Evolutionary conservation across 768 basidiomycete genomes (phyloP).

Genomic region (Termitomyces sp.): DNA sequence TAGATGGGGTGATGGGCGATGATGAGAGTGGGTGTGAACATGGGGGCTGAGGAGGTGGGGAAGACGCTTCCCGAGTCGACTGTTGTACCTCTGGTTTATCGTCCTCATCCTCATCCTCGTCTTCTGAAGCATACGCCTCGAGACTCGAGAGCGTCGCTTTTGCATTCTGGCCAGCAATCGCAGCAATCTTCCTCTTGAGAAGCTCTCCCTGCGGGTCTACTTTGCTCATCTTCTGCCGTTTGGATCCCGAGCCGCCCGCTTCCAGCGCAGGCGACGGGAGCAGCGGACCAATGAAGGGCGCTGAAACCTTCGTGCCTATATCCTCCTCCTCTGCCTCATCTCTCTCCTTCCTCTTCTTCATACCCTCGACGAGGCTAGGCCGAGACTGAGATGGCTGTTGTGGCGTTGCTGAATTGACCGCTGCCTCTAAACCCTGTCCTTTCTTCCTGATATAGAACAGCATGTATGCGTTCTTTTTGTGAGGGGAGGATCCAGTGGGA

Average conservation of each 20-base stretch:
- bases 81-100: slow-evolving; percentile 14
- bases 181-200: slow-evolving; percentile 50
- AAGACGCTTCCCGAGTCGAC: slow-evolving; percentile 9
- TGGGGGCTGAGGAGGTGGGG: slow-evolving; percentile 12
- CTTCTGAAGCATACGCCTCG: slow-evolving; percentile 24
- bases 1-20: slow-evolving; percentile 25
- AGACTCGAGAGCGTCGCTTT: slow-evolving; percentile 17
- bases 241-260: slow-evolving; percentile 14
- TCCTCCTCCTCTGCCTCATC: slow-evolving; percentile 44
- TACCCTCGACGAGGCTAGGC: slow-evolving; percentile 40
- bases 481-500: slow-evolving; percentile 35
- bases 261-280: slow-evolving; percentile 44
- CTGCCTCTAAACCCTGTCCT: slow-evolving; percentile 69
- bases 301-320: slow-evolving; percentile 40
- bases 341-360: slow-evolving; percentile 41
- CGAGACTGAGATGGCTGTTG: slow-evolving; percentile 15
- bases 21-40: slow-evolving; percentile 26
- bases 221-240: slow-evolving; percentile 19
- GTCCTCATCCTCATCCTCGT: slow-evolving; percentile 18
- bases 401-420: slow-evolving; percentile 32
- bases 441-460: slow-evolving; percentile 86
- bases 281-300: slow-evolving; percentile 61
- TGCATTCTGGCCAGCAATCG: slow-evolving; percentile 25
- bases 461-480: slow-evolving; percentile 83
- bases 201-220: slow-evolving; percentile 48